phyloP scores from a whole-genome alignment of 2,329 filamentous ascomycete species.

The Biscogniauxia marginata region DNA sequence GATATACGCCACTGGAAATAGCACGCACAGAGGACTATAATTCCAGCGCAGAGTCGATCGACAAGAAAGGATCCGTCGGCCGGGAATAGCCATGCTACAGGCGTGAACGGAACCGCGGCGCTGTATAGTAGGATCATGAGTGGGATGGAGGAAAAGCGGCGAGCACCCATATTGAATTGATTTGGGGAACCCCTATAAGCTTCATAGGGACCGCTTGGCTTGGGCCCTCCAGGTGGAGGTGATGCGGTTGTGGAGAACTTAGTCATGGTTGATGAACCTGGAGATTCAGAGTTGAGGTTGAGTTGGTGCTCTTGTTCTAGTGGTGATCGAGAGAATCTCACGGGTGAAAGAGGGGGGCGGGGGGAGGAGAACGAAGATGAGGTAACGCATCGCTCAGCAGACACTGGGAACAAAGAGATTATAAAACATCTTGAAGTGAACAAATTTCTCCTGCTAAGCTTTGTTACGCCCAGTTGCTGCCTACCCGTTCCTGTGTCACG shows the following conservation, averaged over 20 bases:
- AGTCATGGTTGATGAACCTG: not conserved
- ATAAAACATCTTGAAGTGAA: not conserved
- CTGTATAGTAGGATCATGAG: slow-evolving; percentile 22
- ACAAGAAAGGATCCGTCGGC: slow-evolving; percentile 39
- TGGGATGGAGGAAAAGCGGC: slow-evolving; percentile 12
- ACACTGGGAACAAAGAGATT: not conserved
- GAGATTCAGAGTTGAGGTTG: not conserved
- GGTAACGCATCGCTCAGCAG: not conserved
- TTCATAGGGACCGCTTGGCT: slow-evolving; percentile 2
- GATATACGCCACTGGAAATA: slow-evolving; percentile 25
- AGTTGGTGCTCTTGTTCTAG: not conserved
- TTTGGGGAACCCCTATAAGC: slow-evolving; percentile 6
- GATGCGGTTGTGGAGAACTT: not conserved
- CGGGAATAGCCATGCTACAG: slow-evolving; percentile 14
- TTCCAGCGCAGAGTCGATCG: slow-evolving; percentile 44
- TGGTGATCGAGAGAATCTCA: not conserved
- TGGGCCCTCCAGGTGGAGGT: not conserved
- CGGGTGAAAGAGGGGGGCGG: not conserved
- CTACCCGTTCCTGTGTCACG: not conserved
- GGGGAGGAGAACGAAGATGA: not conserved
- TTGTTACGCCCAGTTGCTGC: not conserved
- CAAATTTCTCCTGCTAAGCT: not conserved
- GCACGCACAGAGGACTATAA: slow-evolving; percentile 36
- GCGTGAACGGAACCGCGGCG: slow-evolving; percentile 21
- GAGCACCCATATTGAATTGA: slow-evolving; percentile 6